Evolutionary conservation across 306 rosid species (phyloP).

Genomic region (Casuarina glauca): DNA sequence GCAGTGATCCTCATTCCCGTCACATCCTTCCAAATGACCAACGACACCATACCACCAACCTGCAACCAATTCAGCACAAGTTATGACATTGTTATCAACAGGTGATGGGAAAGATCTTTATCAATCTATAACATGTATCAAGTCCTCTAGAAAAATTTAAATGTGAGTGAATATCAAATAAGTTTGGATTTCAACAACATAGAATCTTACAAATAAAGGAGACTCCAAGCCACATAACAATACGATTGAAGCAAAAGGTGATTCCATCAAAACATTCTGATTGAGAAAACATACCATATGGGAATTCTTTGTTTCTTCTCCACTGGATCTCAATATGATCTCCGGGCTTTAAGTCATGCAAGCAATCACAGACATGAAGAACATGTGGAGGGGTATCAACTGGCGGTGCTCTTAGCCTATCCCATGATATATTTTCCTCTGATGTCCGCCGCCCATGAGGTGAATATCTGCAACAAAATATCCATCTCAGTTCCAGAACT

Average conservation of each 20-base stretch:
- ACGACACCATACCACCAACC: conserved; percentile 98
- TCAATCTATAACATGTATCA: conserved; percentile 9
- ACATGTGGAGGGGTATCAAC: conserved; percentile 54
- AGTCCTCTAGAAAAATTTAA: background rate
- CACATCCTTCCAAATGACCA: conserved; percentile 71
- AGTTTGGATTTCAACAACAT: background rate
- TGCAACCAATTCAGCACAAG: conserved; percentile 29
- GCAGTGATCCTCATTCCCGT: conserved; percentile 54
- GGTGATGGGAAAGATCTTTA: conserved; percentile 10
- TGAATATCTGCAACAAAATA: conserved; percentile 60
- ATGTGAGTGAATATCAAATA: background rate
- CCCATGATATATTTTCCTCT: conserved; percentile 82
- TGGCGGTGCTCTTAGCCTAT: conserved; percentile 76
- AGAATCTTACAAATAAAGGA: background rate
- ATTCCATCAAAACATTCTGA: background rate
- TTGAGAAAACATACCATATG: conserved; percentile 61
- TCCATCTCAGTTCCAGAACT: conserved; percentile 11
- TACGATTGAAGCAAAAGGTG: background rate
- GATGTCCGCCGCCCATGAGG: conserved; percentile 70
- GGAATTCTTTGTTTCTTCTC: conserved; percentile 86
- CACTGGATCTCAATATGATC: conserved; percentile 96
- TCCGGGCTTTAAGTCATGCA: conserved; percentile 68
- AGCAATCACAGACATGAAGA: conserved; percentile 73
- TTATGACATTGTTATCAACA: conserved; percentile 6
- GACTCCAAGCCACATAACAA: background rate